These are phyloP conservation scores for Paramecium sexaurelia DNA, from an alignment of 73 alveolate species.

Conservation along the genomic window DNA sequence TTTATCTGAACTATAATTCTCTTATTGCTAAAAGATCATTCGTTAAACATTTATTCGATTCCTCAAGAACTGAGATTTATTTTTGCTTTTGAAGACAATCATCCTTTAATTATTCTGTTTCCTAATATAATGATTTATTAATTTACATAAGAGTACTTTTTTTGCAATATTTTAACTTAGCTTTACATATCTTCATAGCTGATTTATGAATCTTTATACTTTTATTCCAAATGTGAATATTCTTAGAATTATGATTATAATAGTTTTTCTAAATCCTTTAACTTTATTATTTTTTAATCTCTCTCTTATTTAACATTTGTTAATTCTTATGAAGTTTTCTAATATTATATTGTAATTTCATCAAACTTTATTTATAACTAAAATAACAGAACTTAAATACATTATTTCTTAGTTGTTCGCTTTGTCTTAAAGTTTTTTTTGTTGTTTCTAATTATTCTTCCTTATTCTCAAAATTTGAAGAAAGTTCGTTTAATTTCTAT, in stretches of 20 bases:
- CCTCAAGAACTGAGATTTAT: background rate
- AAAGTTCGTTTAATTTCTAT: background rate
- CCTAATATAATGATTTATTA: background rate
- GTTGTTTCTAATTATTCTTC: conserved; percentile 18
- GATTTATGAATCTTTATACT: conserved; percentile 15
- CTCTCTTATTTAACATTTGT: background rate
- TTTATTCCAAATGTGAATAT: background rate
- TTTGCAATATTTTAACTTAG: background rate
- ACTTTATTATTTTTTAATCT: background rate
- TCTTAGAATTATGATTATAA: conserved; percentile 1
- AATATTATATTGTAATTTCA: background rate
- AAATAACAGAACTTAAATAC: background rate
- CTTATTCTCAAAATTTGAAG: background rate
- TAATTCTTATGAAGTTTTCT: background rate
- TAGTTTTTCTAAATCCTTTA: conserved; percentile 23
- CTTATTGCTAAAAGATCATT: background rate
- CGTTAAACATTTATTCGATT: background rate
- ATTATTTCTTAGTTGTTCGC: background rate
- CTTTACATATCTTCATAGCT: conserved; percentile 6
- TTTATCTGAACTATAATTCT: conserved; percentile 29
- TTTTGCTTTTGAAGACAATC: background rate
- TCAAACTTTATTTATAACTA: conserved; percentile 3
- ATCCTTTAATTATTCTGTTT: conserved; percentile 37
- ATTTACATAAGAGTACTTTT: conserved; percentile 3
- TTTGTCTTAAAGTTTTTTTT: background rate